Evolutionary conservation across 768 basidiomycete genomes (phyloP), one percentile per base, ranked within the genome.

Genomic region (Gelatoporia subvermispora): DNA sequence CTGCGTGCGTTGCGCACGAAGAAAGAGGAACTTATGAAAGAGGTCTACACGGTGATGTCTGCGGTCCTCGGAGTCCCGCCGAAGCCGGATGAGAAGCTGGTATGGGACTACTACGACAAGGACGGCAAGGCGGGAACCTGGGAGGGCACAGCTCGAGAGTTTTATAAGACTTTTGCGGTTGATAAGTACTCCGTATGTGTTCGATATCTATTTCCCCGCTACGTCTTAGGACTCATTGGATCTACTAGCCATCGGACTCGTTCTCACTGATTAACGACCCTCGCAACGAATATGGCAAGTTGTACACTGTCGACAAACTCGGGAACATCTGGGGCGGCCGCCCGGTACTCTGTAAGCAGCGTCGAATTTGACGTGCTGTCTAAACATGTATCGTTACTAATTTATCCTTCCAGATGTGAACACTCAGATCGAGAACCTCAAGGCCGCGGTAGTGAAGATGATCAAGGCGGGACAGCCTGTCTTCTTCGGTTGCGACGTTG

Each of bases 221-320:
- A 38, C n/a, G 5, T 20, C n/a, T 5, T 20, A 7, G 5, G 5
- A 16, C 37, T 16, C 8, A 38, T 35, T 11, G 22, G 38, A 20
- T 22, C 44, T 17, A 46, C n/a, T 23, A 88, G 79, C 81, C 84
- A 2, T 62, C 72, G 3, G 88, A 93, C 21, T 84, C 77, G 2
- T 95, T 98, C 75, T 95, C 93, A 34, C 77, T 98, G 11, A 92
- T 98, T 65, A 86, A 98, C 59, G 95, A 98, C 63, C 94, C 95
- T 9, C 79, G 95, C 21, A 94, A 97, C 62, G 71, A 72, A 17
- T 92, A 85, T 65, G 76, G 75, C 43, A 85, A 82, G 65, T 74
- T 95, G 15, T 94, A 94, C 70, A 92, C 92, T 1, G 93, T 97
- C 16, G 84, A 94, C 59, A 85, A 89, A 60, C 82, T 97, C 31